Evolutionary conservation across 176 grass and related monocot genomes (phyloP).

Genomic region (Olyra latifolia): DNA sequence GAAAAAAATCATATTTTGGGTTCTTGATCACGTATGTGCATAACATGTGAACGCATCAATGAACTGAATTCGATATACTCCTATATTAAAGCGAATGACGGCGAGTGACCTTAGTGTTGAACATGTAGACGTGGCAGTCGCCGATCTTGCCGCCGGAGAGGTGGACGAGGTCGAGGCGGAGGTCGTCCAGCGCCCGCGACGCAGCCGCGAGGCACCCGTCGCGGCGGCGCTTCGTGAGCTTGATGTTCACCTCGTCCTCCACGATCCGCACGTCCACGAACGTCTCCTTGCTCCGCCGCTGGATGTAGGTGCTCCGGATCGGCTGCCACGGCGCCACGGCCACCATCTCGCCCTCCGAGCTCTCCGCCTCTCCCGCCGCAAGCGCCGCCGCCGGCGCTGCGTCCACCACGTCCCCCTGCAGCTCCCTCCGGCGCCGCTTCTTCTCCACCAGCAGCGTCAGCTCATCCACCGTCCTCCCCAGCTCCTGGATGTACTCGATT

Average conservation of each 20-base stretch:
- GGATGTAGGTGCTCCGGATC: slow-evolving; percentile 86
- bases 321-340: slow-evolving; percentile 6
- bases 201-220: slow-evolving; percentile 67
- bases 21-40: background rate
- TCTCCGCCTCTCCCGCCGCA: slow-evolving; percentile 33
- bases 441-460: slow-evolving; percentile 69
- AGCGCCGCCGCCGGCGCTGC: background rate
- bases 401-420: slow-evolving; percentile 42
- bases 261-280: slow-evolving; percentile 91
- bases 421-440: slow-evolving; percentile 50
- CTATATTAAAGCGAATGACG: no score
- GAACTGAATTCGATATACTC: background rate
- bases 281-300: slow-evolving; percentile 78
- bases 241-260: slow-evolving; percentile 96
- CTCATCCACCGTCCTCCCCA: slow-evolving; percentile 70
- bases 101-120: slow-evolving; percentile 78
- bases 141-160: slow-evolving; percentile 86
- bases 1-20: background rate
- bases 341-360: slow-evolving; percentile 48
- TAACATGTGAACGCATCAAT: background rate
- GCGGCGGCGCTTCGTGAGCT: slow-evolving; percentile 77
- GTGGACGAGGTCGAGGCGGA: slow-evolving; percentile 78
- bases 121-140: slow-evolving; percentile 89
- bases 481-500: slow-evolving; percentile 80
- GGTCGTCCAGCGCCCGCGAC: slow-evolving; percentile 64